Percentiles rank a stretch among this genome's conserved stretches.
Conservation (phyloP, 768 basidiomycete genomes). For the Agrocybe praecox region DNA sequence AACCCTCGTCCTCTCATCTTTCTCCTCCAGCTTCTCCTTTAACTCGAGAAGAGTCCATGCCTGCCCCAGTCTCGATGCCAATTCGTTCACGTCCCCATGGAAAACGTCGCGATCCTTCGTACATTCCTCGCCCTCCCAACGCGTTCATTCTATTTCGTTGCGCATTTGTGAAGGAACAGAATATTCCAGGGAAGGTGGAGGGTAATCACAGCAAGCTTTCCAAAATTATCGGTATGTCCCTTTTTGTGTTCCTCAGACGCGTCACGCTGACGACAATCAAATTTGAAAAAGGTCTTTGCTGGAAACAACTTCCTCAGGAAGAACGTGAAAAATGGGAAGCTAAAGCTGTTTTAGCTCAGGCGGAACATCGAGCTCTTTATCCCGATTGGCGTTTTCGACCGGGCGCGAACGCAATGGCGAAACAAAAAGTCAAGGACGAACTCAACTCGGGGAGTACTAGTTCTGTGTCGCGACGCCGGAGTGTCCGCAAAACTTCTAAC, state of each 20-base stretch:
- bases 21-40: slow-evolving; percentile 23
- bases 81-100: slow-evolving; percentile 49
- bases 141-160: slow-evolving; percentile 87
- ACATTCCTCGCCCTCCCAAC: slow-evolving; percentile 84
- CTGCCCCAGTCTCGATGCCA: slow-evolving; percentile 23
- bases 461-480: slow-evolving; percentile 19
- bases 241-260: background rate
- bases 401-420: slow-evolving; percentile 46
- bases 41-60: slow-evolving; percentile 16
- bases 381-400: slow-evolving; percentile 86
- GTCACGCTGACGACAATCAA: slow-evolving; percentile 8
- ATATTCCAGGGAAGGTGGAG: slow-evolving; percentile 76
- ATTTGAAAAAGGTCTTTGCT: slow-evolving; percentile 59
- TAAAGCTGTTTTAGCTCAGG: slow-evolving; percentile 69
- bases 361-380: slow-evolving; percentile 72
- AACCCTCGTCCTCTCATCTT: slow-evolving; percentile 18
- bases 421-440: slow-evolving; percentile 40
- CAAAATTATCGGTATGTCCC: slow-evolving; percentile 72
- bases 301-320: slow-evolving; percentile 68
- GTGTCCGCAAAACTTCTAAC: slow-evolving; percentile 20
- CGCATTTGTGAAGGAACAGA: slow-evolving; percentile 73
- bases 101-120: slow-evolving; percentile 68
- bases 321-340: slow-evolving; percentile 80
- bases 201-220: slow-evolving; percentile 80
- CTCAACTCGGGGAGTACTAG: slow-evolving; percentile 13